phyloP scores from a whole-genome alignment of 2,329 filamentous ascomycete species.

The Sporothrix inflata region DNA sequence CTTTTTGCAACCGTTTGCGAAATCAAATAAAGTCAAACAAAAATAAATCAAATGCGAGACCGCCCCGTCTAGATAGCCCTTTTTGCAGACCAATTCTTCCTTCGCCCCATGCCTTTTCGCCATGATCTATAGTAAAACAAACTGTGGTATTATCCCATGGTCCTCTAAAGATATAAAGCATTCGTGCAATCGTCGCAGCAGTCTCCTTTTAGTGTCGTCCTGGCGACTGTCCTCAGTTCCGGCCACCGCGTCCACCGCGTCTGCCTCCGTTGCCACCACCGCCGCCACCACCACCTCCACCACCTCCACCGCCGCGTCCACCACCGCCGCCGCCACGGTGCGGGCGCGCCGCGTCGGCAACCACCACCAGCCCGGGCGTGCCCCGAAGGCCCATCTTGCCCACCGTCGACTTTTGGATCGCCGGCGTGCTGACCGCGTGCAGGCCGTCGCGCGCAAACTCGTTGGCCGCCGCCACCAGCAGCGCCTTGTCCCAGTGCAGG shows the following conservation, averaged over 20 bases:
- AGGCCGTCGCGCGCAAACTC: constrained; percentile 53
- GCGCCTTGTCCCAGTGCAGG: constrained; percentile 47
- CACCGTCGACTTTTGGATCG: constrained; percentile 51
- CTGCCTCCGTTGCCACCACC: constrained; percentile 30
- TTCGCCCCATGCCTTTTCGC: not conserved
- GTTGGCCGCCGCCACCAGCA: constrained; percentile 57
- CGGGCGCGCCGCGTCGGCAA: constrained; percentile 47
- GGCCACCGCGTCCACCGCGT: not conserved
- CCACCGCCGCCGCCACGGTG: constrained; percentile 27
- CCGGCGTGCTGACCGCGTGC: constrained; percentile 51
- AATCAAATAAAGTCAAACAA: not conserved
- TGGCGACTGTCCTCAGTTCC: not conserved
- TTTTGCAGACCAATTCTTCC: not conserved
- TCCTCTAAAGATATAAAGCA: not conserved
- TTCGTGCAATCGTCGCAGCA: not conserved
- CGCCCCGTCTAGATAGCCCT: not conserved
- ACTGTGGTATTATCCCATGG: not conserved
- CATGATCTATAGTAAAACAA: not conserved
- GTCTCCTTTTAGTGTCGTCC: too few species aligned
- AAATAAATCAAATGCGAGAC: not conserved
- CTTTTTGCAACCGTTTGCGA: too few species aligned
- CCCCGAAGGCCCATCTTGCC: constrained; percentile 63
- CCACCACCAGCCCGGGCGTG: constrained; percentile 51
- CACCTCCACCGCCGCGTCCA: constrained; percentile 13
- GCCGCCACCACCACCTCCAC: constrained; percentile 31